Base-by-base conservation (phyloP, 2,329 filamentous ascomycete genomes). In the Pseudopyricularia cyperi region DNA sequence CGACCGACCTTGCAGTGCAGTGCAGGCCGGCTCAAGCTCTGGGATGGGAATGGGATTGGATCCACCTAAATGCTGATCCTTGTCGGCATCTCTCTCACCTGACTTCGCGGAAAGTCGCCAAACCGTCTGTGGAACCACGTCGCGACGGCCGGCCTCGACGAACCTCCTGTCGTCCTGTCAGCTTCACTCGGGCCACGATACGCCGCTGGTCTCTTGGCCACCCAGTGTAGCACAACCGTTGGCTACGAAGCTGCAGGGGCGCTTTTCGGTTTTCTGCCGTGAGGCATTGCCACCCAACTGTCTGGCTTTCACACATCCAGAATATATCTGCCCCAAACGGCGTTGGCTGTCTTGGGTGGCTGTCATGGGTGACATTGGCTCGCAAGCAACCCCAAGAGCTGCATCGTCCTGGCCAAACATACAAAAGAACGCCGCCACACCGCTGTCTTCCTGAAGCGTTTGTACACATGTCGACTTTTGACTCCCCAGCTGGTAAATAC, bases 61-160 rank as follows among this genome's bases (percentile, higher is more conserved):
- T 42, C 37, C n/a, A n/a, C 32, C 24, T 34, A 33, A 48, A 30
- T 19, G 30, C n/a, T 24, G 30, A 48, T 33, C 47, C 47, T 30
- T 49, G 51, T 54, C n/a, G n/a, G n/a, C n/a, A n/a, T n/a, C 52
- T 55, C 55, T 52, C 48, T 57, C 56, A 60, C 58, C 56, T 60
- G 58, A 57, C 53, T 59, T 56, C 54, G 55, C 54, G 26, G 39
- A 44, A 44, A 44, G 39, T 44, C 15, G 19, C 11, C 37, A n/a
- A 42, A 42, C 19, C 17, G 19, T 8, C 22, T 42, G 37, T 42
- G 17, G n/a, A 42, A 19, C 37, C 37, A 30, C 32, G 35, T 35
- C 47, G 19, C 47, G 34, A 35, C 47, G n/a, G n/a, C n/a, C 15
- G 12, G 51, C 49, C 50, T 55, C 48, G 34, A 17, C 17, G 34